These are phyloP conservation scores for Coelastrella sp. DNA, from an alignment of 139 green algal species.

Conservation along the genomic window DNA sequence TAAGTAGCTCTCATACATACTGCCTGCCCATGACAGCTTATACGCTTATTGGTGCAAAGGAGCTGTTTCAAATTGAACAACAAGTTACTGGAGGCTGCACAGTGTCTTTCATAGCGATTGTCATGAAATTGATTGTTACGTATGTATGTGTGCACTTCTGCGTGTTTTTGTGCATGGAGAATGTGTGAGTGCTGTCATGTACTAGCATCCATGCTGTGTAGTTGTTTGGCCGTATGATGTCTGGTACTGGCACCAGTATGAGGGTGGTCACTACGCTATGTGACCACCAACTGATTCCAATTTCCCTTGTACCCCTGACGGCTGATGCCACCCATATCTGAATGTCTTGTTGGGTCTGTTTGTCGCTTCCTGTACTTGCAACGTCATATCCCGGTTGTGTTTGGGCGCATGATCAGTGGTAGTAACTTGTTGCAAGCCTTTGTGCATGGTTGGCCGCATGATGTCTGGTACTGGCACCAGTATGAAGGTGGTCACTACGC, in stretches of 20 bases:
- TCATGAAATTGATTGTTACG: too few relatives aligned
- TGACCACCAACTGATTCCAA: constrained; percentile 9
- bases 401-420: background rate
- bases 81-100: background rate
- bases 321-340: background rate
- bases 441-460: background rate
- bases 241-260: constrained; percentile 50
- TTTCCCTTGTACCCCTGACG: constrained; percentile 42
- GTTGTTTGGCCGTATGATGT: constrained; percentile 29
- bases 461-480: constrained; percentile 51
- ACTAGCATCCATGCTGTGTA: background rate
- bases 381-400: background rate
- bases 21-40: background rate
- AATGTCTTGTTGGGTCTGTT: too few relatives aligned
- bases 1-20: background rate
- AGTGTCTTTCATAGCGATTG: too few relatives aligned
- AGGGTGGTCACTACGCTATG: constrained; percentile 34
- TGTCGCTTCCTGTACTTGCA: background rate
- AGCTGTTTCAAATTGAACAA: background rate
- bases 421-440: background rate
- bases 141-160: background rate
- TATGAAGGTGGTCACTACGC: constrained; percentile 36
- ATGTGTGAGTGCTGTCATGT: background rate
- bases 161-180: background rate
- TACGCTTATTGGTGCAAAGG: background rate